phyloP scores from a whole-genome alignment of 805 yeast genomes.

The Candida vartiovaarae region DNA sequence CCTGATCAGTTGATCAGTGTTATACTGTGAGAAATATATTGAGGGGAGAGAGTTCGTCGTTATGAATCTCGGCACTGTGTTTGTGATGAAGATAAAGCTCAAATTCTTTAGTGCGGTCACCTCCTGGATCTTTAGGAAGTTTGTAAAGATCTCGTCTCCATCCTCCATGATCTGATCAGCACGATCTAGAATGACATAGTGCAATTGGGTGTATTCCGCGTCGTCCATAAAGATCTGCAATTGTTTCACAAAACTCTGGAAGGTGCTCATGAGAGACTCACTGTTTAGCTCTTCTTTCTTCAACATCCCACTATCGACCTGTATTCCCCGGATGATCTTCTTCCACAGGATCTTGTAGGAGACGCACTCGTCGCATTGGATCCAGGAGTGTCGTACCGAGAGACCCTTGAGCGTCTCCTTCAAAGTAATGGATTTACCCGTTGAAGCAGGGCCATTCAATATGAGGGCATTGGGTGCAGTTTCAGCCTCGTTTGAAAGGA shows the following conservation, averaged over 20 bases:
- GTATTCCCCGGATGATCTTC: conserved; percentile 8
- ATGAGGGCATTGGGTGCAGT: conserved; percentile 7
- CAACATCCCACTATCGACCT: conserved; percentile 9
- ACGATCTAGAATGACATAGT: conserved; percentile 20
- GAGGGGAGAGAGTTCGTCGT: conserved; percentile 15
- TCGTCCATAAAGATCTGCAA: conserved; percentile 9
- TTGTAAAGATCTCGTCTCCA: conserved; percentile 7
- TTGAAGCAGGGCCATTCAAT: conserved; percentile 17
- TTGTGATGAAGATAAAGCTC: conserved; percentile 16
- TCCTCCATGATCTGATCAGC: conserved; percentile 22
- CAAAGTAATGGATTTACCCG: conserved; percentile 19
- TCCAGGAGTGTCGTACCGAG: conserved; percentile 11
- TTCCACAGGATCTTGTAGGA: conserved; percentile 20
- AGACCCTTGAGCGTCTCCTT: conserved; percentile 5
- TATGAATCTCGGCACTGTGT: conserved; percentile 11
- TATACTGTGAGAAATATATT: conserved; percentile 15
- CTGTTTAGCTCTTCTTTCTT: conserved; percentile 1
- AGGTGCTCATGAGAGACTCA: conserved; percentile 14
- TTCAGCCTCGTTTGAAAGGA: conserved; percentile 5
- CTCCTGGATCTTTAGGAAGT: conserved; percentile 18
- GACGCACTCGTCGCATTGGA: conserved; percentile 23
- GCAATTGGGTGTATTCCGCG: conserved; percentile 7
- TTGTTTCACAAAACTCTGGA: conserved; percentile 17
- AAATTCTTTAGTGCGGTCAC: conserved; percentile 11
- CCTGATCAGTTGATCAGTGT: conserved; percentile 7